Base-by-base conservation (phyloP, 768 basidiomycete genomes). In the Trametes villosa region DNA sequence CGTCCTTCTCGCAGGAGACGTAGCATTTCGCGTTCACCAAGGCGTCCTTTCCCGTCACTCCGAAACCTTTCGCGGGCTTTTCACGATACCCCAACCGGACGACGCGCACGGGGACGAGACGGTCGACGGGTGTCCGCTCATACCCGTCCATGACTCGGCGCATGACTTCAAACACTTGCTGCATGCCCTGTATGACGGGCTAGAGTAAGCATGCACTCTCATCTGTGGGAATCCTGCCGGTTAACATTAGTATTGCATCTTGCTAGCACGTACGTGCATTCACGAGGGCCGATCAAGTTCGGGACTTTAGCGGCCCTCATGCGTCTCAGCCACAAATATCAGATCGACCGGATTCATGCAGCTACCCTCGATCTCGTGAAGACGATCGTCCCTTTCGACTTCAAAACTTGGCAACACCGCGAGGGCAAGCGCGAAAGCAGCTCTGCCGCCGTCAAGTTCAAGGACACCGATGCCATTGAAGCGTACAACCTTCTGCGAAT, bases 1-100 rank as follows among this genome's bases (percentile, higher is more conserved):
- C 44, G 75, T 89, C 48, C 78, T 91, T 51, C 71, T 88, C 41
- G 79, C 86, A 38, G 36, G n/a, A 18, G 13, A 2, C 24, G 38
- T 30, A 4, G 55, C 33, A 4, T 56, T 47, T 30, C 46, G 46
- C 15, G 55, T 56, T 17, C 55, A 56, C 24, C 20, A 22, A 27
- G 45, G 55, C 4, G 41, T 56, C 42, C 24, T 56, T 20, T 56
- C 55, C 20, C 55, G 55, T 18, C 46, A 47, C 15, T 56, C 46
- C 9, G 55, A 47, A 12, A 30, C 42, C 33, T 56, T 56, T 34
- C 26, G 46, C 12, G 27, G 17, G 12, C 42, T 50, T 12, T 36
- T 50, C 38, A n/a, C 40, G 11, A 34, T 42, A 6, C 33, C 57
- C n/a, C 48, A 41, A 13, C 57, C 57, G 7, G 26, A 11, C 22